Evolutionary conservation across 352 stramenopile species (phyloP).

Genomic region (Phytophthora pisi): DNA sequence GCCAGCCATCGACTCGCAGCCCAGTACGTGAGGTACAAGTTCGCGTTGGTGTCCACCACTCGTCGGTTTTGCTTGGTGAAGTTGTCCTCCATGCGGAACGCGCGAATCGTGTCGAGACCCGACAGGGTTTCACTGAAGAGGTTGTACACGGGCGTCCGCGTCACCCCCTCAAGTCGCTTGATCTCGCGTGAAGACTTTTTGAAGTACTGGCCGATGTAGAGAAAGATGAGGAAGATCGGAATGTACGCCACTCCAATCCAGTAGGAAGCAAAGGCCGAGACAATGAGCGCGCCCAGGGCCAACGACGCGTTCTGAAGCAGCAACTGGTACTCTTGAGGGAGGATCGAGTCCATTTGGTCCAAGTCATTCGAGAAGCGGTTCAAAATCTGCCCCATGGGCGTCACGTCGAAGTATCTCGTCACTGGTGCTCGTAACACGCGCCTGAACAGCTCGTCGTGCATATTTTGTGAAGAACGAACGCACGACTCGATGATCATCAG

Average conservation of each 20-base stretch:
- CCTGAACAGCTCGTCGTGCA: conserved; percentile 57
- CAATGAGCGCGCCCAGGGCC: conserved; percentile 38
- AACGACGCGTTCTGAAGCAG: conserved; percentile 42
- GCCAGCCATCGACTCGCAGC: conserved; percentile 91
- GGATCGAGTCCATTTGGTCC: conserved; percentile 53
- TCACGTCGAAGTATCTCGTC: conserved; percentile 67
- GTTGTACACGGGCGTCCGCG: conserved; percentile 89
- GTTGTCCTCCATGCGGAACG: conserved; percentile 48
- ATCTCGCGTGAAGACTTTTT: conserved; percentile 82
- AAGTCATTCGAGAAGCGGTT: conserved; percentile 68
- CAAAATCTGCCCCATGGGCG: conserved; percentile 58
- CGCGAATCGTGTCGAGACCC: conserved; percentile 91
- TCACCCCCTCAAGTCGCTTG: conserved; percentile 92
- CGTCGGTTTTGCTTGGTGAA: conserved; percentile 47
- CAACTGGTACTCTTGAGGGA: conserved; percentile 48
- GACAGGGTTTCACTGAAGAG: conserved; percentile 92
- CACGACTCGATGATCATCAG: conserved; percentile 48
- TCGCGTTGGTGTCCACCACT: conserved; percentile 50
- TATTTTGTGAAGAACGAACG: conserved; percentile 41
- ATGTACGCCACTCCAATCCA: conserved; percentile 61
- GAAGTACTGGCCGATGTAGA: conserved; percentile 81
- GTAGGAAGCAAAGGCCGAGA: conserved; percentile 38
- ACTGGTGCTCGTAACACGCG: conserved; percentile 52
- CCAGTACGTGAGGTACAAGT: conserved; percentile 58
- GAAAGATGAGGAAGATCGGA: conserved; percentile 62